Evolutionary conservation across 176 grass and related monocot genomes (phyloP), one percentile per base, ranked within the genome.

Genomic region (Avena sativa): DNA sequence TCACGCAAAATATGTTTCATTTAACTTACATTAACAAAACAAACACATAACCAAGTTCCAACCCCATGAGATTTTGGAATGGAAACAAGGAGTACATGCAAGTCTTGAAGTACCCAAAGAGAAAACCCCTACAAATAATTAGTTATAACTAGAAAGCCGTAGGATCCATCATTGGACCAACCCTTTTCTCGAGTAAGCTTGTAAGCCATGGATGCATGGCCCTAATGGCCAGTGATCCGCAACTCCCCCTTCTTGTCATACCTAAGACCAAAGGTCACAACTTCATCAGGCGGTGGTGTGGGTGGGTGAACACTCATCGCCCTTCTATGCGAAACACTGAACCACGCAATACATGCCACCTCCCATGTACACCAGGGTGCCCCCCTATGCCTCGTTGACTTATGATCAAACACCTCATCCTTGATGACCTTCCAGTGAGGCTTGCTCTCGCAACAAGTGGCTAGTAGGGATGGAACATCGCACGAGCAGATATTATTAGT

Each of bases 211-310:
- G 57, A 74, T 13, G 68, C 46, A 16, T 12, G 3, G 1, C 21
- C 12, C 4, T 57, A 43, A 50, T 34, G 43, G 14, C 4, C 0
- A 20, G 55, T 49, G 68, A 57, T 62, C 38, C 9, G 5, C 70
- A 75, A 12, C n/a, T 75, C 71, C 6, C 84, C 30, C 38, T 28
- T 49, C 61, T 86, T 78, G 28, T 16, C 49, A 8, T 55, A 86
- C 84, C 28, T 78, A 32, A 86, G 84, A 12, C 3, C 2, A 25
- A 86, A 86, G 13, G 48, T 8, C 30, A 30, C 74, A 86, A 79
- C 30, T 26, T n/a, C 6, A 79, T 2, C 30, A 20, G 14, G 11
- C 5, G 64, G 32, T 6, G 2, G 62, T 20, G 25, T 8, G 8
- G 17, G 11, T 8, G 3, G 9, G 2, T 8, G 36, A 64, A 2